Evolutionary conservation across 2,329 filamentous ascomycete species (phyloP).

Genomic region (Penicillium sp.): DNA sequence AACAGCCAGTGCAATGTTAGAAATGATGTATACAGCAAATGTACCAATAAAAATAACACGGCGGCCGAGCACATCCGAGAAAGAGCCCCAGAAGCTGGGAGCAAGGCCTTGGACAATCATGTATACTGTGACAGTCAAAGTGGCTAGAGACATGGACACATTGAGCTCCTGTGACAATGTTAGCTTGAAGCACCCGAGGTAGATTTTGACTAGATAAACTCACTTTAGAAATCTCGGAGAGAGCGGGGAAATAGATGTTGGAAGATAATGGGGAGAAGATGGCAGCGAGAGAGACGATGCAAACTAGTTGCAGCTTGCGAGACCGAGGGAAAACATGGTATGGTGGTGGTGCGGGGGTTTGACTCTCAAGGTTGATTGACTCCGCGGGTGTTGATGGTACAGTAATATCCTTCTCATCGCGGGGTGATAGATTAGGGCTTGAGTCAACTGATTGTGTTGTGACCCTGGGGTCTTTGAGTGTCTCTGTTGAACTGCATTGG

Average conservation of each 20-base stretch:
- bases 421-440: conserved; percentile 13
- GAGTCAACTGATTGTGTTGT: conserved; percentile 13
- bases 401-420: conserved; percentile 17
- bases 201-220: background rate
- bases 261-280: conserved; percentile 49
- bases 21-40: conserved; percentile 50
- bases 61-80: conserved; percentile 52
- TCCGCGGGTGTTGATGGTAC: conserved; percentile 10
- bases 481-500: conserved; percentile 10
- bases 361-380: conserved; percentile 21
- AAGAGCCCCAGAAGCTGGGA: conserved; percentile 51
- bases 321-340: conserved; percentile 39
- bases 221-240: conserved; percentile 31
- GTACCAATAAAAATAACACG: conserved; percentile 49
- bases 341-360: conserved; percentile 8
- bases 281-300: conserved; percentile 41
- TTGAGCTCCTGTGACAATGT: conserved; percentile 20
- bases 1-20: conserved; percentile 51
- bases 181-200: background rate
- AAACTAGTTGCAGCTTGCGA: conserved; percentile 42
- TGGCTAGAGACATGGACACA: conserved; percentile 31
- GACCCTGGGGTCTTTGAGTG: conserved; percentile 11
- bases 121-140: conserved; percentile 46
- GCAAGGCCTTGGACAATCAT: conserved; percentile 55
- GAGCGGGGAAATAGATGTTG: conserved; percentile 50